Evolutionary conservation across 1,284 basidiomycete species (phyloP), one percentile per base, ranked within the genome.

Genomic region (Lignosus rhinocerotis): DNA sequence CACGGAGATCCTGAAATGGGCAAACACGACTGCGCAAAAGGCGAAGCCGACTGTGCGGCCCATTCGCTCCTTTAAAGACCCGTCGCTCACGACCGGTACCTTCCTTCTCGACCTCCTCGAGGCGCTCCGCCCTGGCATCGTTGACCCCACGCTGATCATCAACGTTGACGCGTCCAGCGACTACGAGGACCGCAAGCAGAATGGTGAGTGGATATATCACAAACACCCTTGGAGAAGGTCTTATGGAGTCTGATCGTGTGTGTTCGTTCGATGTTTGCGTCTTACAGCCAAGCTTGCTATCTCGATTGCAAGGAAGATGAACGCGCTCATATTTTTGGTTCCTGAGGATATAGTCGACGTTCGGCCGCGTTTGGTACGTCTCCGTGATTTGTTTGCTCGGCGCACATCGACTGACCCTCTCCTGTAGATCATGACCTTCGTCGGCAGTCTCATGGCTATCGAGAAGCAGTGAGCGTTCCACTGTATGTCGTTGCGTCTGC

Each of bases 61-160:
- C 16, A 92, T 98, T 76, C 81, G 94, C 43, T 94, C 91, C 51
- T 98, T 98, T 83, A 98, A 94, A 75, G 97, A 99, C 72, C 89
- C 94, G 0, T 84, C 84, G n/a, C 80, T 98, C 66, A 90, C 89
- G 46, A 96, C 92, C 21, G 96, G 90, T 1, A 74, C 96, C 52
- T 99, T 98, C 85, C 91, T 98, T 82, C 83, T 99, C 63, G 92
- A 98, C 71, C 79, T 99, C 48, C 81, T 98, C 55, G 95, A 99
- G 60, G 90, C 88, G 5, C 84, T 99, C 54, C 84, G 90, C 49
- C 95, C 95, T 0, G 96, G 96, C 0, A 96, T 98, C 66, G 96
- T 99, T 44, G 96, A 99, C 73, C 96, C 95, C 50, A 76, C 78
- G 12, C 78, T 99, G 58, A 86, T 99, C 46, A 77, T 87, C 55